These are phyloP conservation scores for Paramecium primaurelia DNA, from an alignment of 73 alveolate genomes.

Conservation along the genomic window DNA sequence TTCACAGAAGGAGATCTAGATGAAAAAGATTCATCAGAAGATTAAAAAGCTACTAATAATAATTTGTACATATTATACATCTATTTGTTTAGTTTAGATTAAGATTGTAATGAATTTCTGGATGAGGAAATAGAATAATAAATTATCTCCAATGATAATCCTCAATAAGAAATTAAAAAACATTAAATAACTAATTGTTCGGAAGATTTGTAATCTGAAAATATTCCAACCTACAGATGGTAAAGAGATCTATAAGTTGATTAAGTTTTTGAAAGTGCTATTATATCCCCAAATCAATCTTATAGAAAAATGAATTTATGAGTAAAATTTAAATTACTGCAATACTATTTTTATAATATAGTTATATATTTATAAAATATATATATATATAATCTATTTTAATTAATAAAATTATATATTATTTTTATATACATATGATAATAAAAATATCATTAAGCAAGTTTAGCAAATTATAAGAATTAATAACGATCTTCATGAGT, in stretches of 20 bases:
- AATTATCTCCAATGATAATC: neutral
- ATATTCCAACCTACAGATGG: neutral
- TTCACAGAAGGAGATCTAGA: neutral
- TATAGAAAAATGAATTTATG: neutral
- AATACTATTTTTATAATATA: neutral
- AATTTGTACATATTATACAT: neutral
- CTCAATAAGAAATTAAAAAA: neutral
- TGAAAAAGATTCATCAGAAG: neutral
- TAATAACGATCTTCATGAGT: neutral
- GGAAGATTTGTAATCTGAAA: neutral
- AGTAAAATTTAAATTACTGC: neutral
- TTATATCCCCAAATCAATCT: neutral
- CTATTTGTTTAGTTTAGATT: neutral
- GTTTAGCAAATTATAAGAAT: conserved; percentile 24
- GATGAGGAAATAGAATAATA: neutral
- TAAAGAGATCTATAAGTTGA: neutral
- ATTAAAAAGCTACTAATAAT: neutral
- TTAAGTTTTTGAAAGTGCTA: neutral
- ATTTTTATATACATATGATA: neutral
- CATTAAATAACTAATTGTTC: neutral
- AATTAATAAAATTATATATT: too few relatives aligned
- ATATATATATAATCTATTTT: too few relatives aligned
- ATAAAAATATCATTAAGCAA: neutral
- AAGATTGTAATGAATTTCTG: neutral
- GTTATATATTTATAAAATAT: too few relatives aligned